A percentile compares a stretch with the other conserved stretches of the same genome.
phyloP scores from a whole-genome alignment of 805 yeast genomes.

The Pichia insulana region DNA sequence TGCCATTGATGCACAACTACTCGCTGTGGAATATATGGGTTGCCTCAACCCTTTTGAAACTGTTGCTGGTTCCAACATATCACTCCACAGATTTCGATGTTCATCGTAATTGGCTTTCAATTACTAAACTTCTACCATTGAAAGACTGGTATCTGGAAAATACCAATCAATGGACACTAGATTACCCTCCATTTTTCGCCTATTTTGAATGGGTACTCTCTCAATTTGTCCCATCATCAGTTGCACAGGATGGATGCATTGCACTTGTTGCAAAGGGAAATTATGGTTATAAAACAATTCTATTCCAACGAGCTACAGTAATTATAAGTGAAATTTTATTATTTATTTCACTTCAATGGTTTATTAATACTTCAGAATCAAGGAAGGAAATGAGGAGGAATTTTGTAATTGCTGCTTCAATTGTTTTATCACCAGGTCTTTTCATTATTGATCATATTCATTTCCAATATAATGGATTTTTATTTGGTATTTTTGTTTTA shows the following conservation, averaged over 20 bases:
- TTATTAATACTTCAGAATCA: conserved; percentile 39
- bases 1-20: conserved; percentile 24
- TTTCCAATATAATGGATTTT: conserved; percentile 92
- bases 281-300: conserved; percentile 71
- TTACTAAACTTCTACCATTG: conserved; percentile 69
- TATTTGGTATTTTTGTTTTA: conserved; percentile 74
- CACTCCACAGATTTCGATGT: conserved; percentile 96
- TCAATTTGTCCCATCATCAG: conserved; percentile 56
- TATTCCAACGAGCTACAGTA: conserved; percentile 78
- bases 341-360: conserved; percentile 64
- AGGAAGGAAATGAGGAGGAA: conserved; percentile 36
- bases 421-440: conserved; percentile 83
- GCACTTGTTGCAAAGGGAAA: conserved; percentile 55
- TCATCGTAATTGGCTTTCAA: conserved; percentile 94
- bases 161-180: conserved; percentile 86
- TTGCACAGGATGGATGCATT: conserved; percentile 67
- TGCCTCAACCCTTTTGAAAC: conserved; percentile 49
- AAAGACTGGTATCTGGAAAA: conserved; percentile 75
- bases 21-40: conserved; percentile 62
- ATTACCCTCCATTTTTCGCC: conserved; percentile 97
- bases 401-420: conserved; percentile 72
- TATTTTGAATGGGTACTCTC: conserved; percentile 83
- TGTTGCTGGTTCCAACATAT: conserved; percentile 67
- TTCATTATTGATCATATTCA: conserved; percentile 90
- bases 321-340: conserved; percentile 66